Evolutionary conservation across 2,329 filamentous ascomycete species (phyloP), one percentile per base, ranked within the genome.

Genomic region (Fusarium sp.): DNA sequence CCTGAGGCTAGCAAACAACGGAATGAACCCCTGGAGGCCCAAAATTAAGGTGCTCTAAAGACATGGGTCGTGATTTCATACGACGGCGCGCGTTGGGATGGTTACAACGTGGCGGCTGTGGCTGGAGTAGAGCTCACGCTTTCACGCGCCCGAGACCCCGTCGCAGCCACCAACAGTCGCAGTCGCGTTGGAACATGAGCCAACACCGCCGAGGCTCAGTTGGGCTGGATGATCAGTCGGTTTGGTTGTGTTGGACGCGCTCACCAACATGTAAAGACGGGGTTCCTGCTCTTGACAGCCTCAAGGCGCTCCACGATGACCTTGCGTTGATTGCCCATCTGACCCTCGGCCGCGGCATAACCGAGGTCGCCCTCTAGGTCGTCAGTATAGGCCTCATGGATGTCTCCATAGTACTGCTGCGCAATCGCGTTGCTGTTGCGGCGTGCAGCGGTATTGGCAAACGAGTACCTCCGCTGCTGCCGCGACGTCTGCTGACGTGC

Each of bases 201-300:
- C 38, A 49, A 49, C 10, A 29, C 20, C 46, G 4, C 18, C 20
- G 58, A 38, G 51, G 31, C 10, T 42, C 54, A 27, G 40, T 51
- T n/a, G 38, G 14, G 14, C 38, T 42, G 38, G 18, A 23, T 42
- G 23, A 10, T 38, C 58, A 27, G 40, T 51, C 10, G 36, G 42
- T 46, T 46, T 7, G 40, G 51, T 29, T 10, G 27, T 29, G 27
- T 27, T 27, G 3, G 54, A 56, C 62, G 46, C 51, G 64, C 62
- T 83, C 83, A 98, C 83, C 96, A 99, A 92, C 96, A 99, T 46
- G 92, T 97, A 80, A 99, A 99, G 31, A 99, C 93, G 2, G 96
- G 96, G 77, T 97, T 96, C 78, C 91, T 91, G 77, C 90, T 93
- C 85, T 98, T 98, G 67, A 99, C 96, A 65, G 95, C 92, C 83